These are phyloP conservation scores for Apiosordaria backusii DNA, from an alignment of 495 filamentous ascomycete species.

Conservation along the genomic window DNA sequence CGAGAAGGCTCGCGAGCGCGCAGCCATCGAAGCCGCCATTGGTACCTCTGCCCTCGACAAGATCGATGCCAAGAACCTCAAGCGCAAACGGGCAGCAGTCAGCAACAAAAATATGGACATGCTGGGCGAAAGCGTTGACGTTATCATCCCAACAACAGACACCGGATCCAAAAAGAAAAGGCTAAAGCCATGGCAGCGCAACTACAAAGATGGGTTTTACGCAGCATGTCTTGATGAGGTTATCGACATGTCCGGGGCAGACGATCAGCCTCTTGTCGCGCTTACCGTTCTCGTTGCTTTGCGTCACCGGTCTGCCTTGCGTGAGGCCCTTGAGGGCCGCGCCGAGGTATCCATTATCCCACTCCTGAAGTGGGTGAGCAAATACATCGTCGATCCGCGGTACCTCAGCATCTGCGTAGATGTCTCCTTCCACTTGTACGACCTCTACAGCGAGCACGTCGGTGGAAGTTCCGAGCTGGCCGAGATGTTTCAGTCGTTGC, in stretches of 20 bases:
- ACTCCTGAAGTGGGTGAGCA: conserved; percentile 76
- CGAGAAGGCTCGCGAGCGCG: conserved; percentile 67
- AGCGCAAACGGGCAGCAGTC: conserved; percentile 64
- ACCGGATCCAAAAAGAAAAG: conserved; percentile 45
- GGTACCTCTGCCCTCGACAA: conserved; percentile 63
- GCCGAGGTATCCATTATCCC: conserved; percentile 80
- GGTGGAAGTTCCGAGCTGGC: conserved; percentile 72
- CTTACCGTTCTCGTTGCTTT: conserved; percentile 80
- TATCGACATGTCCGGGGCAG: conserved; percentile 45
- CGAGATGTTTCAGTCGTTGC: conserved; percentile 58
- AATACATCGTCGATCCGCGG: conserved; percentile 72
- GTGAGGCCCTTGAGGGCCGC: conserved; percentile 74
- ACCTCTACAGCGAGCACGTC: conserved; percentile 81
- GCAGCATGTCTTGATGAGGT: conserved; percentile 73
- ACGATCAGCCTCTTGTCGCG: conserved; percentile 55
- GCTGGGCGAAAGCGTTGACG: conserved; percentile 79
- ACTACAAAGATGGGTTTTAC: conserved; percentile 76
- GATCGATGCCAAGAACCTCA: conserved; percentile 64
- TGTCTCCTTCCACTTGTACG: conserved; percentile 71
- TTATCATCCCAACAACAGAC: conserved; percentile 58
- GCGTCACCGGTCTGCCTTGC: conserved; percentile 80
- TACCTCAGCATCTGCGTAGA: conserved; percentile 75
- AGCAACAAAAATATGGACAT: conserved; percentile 76
- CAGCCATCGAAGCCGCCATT: conserved; percentile 81
- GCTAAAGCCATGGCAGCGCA: conserved; percentile 72